Evolutionary conservation across 345 rosid species (phyloP).

Genomic region (Triadica sebifera): DNA sequence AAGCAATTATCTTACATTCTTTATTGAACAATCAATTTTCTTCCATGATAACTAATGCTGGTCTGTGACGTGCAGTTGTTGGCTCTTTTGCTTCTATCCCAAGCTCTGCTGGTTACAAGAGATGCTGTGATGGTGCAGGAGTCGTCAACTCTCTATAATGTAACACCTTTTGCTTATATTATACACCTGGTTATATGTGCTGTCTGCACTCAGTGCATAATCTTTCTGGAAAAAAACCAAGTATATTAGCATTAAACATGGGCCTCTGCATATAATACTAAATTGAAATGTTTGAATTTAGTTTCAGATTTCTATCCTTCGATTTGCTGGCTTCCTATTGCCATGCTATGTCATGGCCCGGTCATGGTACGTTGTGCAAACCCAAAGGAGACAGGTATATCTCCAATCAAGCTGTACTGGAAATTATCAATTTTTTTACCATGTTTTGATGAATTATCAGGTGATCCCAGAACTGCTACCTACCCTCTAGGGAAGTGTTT

Average conservation of each 20-base stretch:
- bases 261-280: background rate
- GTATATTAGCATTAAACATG: background rate
- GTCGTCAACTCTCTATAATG: slow-evolving; percentile 42
- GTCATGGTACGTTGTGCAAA: slow-evolving; percentile 50
- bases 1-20: slow-evolving; percentile 17
- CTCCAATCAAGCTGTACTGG: background rate
- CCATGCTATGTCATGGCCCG: slow-evolving; percentile 61
- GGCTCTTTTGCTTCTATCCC: slow-evolving; percentile 51
- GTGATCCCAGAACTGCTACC: no score
- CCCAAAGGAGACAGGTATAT: slow-evolving; percentile 47
- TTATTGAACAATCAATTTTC: background rate
- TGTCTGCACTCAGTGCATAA: background rate
- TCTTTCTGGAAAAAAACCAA: background rate
- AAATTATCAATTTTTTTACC: background rate
- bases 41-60: slow-evolving; percentile 7
- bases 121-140: slow-evolving; percentile 45
- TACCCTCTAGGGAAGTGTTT: no score
- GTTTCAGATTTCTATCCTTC: slow-evolving; percentile 68
- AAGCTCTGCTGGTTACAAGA: slow-evolving; percentile 45
- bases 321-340: slow-evolving; percentile 55
- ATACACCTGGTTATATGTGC: background rate
- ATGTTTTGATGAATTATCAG: background rate
- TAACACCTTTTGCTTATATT: slow-evolving; percentile 16
- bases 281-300: slow-evolving; percentile 12
- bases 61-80: slow-evolving; percentile 41